These are phyloP conservation scores for Tremella yokohamensis DNA, from an alignment of 768 basidiomycete species.

Conservation along the genomic window DNA sequence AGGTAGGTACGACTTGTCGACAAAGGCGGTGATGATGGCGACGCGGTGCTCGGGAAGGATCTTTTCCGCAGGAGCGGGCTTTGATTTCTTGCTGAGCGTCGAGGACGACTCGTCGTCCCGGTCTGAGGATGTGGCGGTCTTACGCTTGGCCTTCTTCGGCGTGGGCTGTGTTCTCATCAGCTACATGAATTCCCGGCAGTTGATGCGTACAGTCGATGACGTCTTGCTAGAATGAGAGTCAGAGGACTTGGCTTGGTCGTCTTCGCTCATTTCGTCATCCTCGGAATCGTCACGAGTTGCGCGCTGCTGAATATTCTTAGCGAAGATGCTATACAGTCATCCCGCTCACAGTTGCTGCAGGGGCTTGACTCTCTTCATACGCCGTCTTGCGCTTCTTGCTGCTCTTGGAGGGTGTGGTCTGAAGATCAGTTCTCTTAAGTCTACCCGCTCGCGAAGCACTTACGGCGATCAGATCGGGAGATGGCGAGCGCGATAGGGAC, in stretches of 20 bases:
- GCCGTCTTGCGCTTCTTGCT: neutral
- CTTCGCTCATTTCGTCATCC: neutral
- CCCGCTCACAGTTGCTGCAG: neutral
- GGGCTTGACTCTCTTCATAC: neutral
- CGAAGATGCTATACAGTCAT: neutral
- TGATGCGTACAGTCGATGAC: neutral
- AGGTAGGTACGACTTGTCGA: constrained; percentile 12
- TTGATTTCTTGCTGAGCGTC: constrained; percentile 4
- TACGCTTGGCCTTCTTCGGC: constrained; percentile 3
- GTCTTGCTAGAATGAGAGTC: neutral
- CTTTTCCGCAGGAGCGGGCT: constrained; percentile 30
- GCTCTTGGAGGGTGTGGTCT: too few relatives aligned
- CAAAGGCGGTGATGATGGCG: constrained; percentile 21
- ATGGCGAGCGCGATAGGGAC: too few relatives aligned
- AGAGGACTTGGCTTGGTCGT: neutral
- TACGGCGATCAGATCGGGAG: too few relatives aligned
- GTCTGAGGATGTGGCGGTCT: neutral
- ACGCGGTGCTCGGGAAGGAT: constrained; percentile 13
- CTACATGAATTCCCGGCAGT: neutral
- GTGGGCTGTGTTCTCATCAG: neutral
- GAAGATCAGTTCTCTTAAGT: too few relatives aligned
- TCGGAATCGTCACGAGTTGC: neutral
- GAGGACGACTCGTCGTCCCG: neutral
- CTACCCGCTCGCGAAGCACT: too few relatives aligned
- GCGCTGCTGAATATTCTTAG: neutral